Evolutionary conservation across 306 rosid genomes (phyloP), one percentile per base, ranked within the genome.

Genomic region (Lathyrus tuberosus): DNA sequence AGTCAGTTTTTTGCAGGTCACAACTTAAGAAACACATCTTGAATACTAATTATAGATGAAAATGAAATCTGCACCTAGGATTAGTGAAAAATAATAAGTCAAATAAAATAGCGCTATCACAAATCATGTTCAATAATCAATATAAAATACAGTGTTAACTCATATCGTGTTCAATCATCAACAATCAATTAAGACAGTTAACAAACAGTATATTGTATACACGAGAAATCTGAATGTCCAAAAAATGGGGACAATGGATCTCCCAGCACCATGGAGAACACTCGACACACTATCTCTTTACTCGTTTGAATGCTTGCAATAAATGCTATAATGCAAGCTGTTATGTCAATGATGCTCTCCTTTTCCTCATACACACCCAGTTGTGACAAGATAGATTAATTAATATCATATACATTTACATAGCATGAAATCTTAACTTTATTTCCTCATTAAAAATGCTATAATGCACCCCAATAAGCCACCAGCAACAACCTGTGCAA

Each of bases 401-500:
- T n/a, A 41, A 22, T 61, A 78, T 62, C 2, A 63, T 47, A 49
- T 37, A 18, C 73, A 62, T 48, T 58, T 43, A 40, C 75, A 68
- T 52, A 10, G 33, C 56, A 51, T 24, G 47, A 47, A 65, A 75
- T 65, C 56, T 68, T 79, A 81, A 53, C 58, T 35, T 61, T 82
- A 49, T 51, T 35, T 80, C 62, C 80, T 77, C 82, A 79, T 79
- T 24, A 93, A 70, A 75, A 67, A 79, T 9, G 96, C 94, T 59
- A 93, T 66, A 65, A 88, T 7, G 81, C 90, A 86, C 67, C 98
- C 98, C 82, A 88, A 42, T 62, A 93, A 14, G 41, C 91, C 89
- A 72, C 98, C 98, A 13, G 92, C 92, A 79, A 66, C 65, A 80
- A 90, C 98, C 97, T 92, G 86, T 13, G 59, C 24, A 58, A 72